Conservation (phyloP, 257 asterid species). For the Solanum pinnatisectum region DNA sequence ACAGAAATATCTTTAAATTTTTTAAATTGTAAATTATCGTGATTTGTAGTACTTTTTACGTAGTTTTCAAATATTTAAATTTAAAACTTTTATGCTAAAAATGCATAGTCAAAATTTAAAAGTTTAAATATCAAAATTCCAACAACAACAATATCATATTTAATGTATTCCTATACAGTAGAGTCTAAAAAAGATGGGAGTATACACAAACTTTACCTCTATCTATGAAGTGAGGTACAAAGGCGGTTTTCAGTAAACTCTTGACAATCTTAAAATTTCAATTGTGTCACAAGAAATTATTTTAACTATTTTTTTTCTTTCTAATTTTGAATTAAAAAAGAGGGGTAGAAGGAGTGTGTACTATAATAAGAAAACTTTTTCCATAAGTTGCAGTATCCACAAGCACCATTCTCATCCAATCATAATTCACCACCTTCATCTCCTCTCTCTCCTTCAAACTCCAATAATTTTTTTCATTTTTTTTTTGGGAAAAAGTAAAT, state of each 20-base stretch:
- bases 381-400: constrained; percentile 56
- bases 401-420: constrained; percentile 69
- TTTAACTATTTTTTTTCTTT: neutral
- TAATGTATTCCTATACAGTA: no score
- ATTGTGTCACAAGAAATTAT: neutral
- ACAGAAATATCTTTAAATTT: neutral
- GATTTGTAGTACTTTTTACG: neutral
- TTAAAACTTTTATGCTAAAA: neutral
- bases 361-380: constrained; percentile 26
- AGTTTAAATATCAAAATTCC: no score
- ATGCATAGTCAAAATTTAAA: neutral
- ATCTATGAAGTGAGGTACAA: neutral
- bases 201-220: no score
- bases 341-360: neutral
- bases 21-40: neutral
- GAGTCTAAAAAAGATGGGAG: no score
- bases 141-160: no score
- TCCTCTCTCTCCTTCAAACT: constrained; percentile 10
- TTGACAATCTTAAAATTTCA: neutral
- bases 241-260: neutral
- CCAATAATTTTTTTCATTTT: neutral
- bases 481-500: neutral
- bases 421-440: constrained; percentile 43
- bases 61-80: no score
- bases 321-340: neutral